Evolutionary conservation across 2,329 filamentous ascomycete species (phyloP).

Genomic region (Metarhizium humberi): DNA sequence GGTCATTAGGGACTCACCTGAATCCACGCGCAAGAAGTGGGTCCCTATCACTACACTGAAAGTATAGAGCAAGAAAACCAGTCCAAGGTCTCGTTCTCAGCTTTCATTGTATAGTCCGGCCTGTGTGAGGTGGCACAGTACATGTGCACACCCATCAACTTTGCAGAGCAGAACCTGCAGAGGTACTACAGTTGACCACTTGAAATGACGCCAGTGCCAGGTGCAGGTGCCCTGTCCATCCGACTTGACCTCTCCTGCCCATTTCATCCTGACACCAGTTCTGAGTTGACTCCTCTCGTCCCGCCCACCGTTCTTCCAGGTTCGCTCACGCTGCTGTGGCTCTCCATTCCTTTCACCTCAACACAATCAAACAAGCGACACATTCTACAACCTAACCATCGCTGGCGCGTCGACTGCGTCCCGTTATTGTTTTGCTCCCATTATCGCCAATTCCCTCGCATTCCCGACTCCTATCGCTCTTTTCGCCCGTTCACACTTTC

Average conservation of each 20-base stretch:
- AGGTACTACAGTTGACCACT: not conserved
- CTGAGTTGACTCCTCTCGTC: not conserved
- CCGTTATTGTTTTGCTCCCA: not conserved
- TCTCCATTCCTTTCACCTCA: slow-evolving; percentile 5
- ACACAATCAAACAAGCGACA: slow-evolving; percentile 4
- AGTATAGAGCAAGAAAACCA: too few relatives aligned
- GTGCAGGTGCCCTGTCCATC: not conserved
- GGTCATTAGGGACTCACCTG: too few relatives aligned
- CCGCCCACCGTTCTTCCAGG: not conserved
- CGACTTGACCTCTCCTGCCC: not conserved
- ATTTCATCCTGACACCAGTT: not conserved
- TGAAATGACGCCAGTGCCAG: not conserved
- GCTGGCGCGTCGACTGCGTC: not conserved
- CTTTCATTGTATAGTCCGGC: too few relatives aligned
- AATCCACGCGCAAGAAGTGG: too few relatives aligned
- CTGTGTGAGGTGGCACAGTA: too few relatives aligned
- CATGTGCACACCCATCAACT: too few relatives aligned
- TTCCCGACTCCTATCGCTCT: not conserved
- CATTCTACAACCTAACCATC: slow-evolving; percentile 1
- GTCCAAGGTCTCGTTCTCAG: too few relatives aligned
- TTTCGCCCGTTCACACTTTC: not conserved
- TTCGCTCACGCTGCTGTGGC: not conserved
- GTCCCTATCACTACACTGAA: too few relatives aligned
- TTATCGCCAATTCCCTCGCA: not conserved
- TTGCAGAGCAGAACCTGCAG: too few relatives aligned